Base-by-base conservation (phyloP, 176 grass and related monocot species). In the Themeda triandra region DNA sequence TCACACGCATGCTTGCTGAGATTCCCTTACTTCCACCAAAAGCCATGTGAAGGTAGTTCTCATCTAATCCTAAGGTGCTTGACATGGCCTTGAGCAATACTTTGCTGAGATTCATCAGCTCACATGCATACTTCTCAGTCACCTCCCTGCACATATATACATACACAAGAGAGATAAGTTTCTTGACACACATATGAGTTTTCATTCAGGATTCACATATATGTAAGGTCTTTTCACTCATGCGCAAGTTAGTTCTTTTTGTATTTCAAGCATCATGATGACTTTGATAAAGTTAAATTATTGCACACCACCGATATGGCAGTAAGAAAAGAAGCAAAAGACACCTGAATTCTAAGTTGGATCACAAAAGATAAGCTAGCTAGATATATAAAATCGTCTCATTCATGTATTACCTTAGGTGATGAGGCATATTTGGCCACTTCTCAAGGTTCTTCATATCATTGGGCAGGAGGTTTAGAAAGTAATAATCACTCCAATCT, bases 401-500 rank as follows among this genome's bases (percentile, higher is more conserved):
- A 35, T 76, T 15, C 11, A 31, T 40, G 46, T 21, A 35, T 75
- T 63, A 95, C 91, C 91, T 93, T 35, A 96, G 63, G 33, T 76
- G 46, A 36, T 11, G n/a, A 31, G 93, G 93, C 25, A 85, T 19
- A 36, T 79, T 32, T 30, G 93, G 91, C 93, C 93, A 96, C 77
- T 59, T 59, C 54, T 59, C 54, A 59, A 59, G 54, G 54, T 59
- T 91, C 63, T 81, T 84, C 23, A 62, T 21, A 33, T 81, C 79
- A 51, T 49, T 74, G 15, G 93, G 91, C 0, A 70, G 30, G 31
- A 96, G 73, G 58, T 92, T 48, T 36, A 96, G 84, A 74, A 84
- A 96, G 68, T 86, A 96, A 73, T 96, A 96, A 71, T 96, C 93
- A 29, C 36, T 69, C 93, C 93, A 96, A 41, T 96, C 93, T 37